Conservation (phyloP, 148 eudicot species). For the Mesembryanthemum crystallinum region DNA sequence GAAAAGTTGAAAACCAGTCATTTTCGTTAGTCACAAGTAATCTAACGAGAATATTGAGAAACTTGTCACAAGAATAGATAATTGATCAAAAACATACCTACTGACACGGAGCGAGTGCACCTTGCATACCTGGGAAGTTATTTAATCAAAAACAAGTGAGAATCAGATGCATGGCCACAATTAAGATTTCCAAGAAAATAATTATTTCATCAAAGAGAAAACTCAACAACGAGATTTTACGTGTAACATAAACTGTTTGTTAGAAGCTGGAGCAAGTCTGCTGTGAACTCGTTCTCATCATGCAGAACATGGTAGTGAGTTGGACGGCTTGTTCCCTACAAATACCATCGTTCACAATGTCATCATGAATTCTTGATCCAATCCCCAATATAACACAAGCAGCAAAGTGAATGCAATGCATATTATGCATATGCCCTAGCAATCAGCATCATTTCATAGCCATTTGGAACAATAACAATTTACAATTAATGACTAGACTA, state of each 20-base stretch:
- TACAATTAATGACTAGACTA: too few species aligned
- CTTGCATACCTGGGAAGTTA: conserved; percentile 60
- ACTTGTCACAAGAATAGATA: neutral
- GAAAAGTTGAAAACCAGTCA: neutral
- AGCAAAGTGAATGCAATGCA: neutral
- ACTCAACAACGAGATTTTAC: too few species aligned
- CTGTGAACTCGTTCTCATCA: conserved; percentile 69
- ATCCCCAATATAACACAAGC: too few species aligned
- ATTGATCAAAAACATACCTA: conserved; percentile 42
- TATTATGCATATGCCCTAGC: too few species aligned
- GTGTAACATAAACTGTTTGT: conserved; percentile 78
- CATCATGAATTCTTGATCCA: neutral
- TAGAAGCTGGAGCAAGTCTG: conserved; percentile 57
- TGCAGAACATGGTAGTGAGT: conserved; percentile 75
- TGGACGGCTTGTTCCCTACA: conserved; percentile 87
- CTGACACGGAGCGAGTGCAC: conserved; percentile 85
- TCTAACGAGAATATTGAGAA: neutral
- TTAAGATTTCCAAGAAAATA: too few species aligned
- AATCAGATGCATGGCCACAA: too few species aligned
- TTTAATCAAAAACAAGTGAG: neutral
- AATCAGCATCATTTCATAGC: too few species aligned
- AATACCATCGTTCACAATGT: neutral
- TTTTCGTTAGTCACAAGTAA: too few species aligned
- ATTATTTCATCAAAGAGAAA: too few species aligned
- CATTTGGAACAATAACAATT: too few species aligned